phyloP scores from a whole-genome alignment of 2,329 filamentous ascomycete genomes.

The Phaeosphaeriaceae sp. region DNA sequence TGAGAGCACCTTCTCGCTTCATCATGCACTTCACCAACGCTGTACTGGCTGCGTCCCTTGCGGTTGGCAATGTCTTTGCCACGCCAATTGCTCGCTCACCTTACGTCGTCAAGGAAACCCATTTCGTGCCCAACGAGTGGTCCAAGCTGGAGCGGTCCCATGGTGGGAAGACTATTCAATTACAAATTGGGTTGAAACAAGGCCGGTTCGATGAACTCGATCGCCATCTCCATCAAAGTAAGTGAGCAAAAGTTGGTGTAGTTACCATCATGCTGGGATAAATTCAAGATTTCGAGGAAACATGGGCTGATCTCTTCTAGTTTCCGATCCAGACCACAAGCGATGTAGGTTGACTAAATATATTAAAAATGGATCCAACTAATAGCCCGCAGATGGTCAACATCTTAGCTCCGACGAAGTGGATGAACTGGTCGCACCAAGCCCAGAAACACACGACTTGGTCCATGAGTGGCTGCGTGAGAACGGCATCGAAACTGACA shows the following conservation, averaged over 20 bases:
- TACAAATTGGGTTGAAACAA: conserved; percentile 67
- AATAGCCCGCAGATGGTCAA: conserved; percentile 50
- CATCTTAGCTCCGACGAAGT: conserved; percentile 61
- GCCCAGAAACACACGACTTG: conserved; percentile 58
- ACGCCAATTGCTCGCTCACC: conserved; percentile 49
- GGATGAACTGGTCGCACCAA: conserved; percentile 60
- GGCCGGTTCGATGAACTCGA: conserved; percentile 62
- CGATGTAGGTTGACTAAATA: conserved; percentile 42
- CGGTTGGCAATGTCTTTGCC: conserved; percentile 40
- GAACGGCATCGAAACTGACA: conserved; percentile 58
- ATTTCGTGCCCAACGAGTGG: conserved; percentile 61
- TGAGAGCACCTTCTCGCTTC: not conserved
- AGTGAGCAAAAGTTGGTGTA: conserved; percentile 5
- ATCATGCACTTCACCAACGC: conserved; percentile 31
- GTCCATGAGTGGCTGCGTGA: conserved; percentile 64
- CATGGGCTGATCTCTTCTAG: conserved; percentile 9
- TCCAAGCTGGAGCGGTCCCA: conserved; percentile 55
- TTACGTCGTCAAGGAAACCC: conserved; percentile 63
- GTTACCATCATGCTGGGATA: not conserved
- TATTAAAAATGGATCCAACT: too few species aligned
- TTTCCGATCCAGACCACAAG: conserved; percentile 53
- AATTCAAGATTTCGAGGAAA: not conserved
- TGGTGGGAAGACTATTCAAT: conserved; percentile 56
- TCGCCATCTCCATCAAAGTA: conserved; percentile 60
- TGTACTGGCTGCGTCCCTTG: conserved; percentile 35